These are phyloP conservation scores for Rhodotorula kratochvilovae DNA, from an alignment of 768 basidiomycete genomes.

Conservation along the genomic window DNA sequence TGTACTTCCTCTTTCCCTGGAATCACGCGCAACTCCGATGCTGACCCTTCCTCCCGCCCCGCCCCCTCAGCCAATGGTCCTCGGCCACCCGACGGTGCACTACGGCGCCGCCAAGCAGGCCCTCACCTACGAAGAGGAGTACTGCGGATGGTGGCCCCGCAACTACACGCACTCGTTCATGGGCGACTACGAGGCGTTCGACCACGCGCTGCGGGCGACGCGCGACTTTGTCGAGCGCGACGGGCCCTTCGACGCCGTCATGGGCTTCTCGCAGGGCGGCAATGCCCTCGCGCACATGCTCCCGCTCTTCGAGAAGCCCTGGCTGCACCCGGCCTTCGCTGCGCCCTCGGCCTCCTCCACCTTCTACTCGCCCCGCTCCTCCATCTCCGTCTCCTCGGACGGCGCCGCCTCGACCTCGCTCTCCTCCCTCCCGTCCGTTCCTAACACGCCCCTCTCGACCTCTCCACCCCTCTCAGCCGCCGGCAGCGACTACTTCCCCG, in stretches of 20 bases:
- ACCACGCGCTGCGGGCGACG: neutral
- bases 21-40: neutral
- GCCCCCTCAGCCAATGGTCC: neutral
- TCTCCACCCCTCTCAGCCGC: neutral
- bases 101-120: neutral
- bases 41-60: too few species aligned
- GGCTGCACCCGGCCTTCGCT: neutral
- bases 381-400: neutral
- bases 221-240: neutral
- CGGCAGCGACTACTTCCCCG: neutral
- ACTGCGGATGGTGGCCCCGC: neutral
- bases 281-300: neutral
- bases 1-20: neutral
- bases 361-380: neutral
- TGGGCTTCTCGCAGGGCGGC: slow-evolving; percentile 2
- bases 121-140: neutral
- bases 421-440: neutral
- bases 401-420: neutral
- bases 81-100: neutral
- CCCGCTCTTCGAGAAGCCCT: neutral
- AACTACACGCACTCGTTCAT: neutral
- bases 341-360: neutral
- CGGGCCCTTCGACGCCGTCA: neutral
- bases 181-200: neutral
- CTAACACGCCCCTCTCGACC: too few species aligned